A percentile compares a stretch with the other conserved stretches of the same genome.
These are phyloP conservation scores for Leptographium wingfieldii DNA, from an alignment of 2,329 filamentous ascomycete genomes.

Conservation along the genomic window DNA sequence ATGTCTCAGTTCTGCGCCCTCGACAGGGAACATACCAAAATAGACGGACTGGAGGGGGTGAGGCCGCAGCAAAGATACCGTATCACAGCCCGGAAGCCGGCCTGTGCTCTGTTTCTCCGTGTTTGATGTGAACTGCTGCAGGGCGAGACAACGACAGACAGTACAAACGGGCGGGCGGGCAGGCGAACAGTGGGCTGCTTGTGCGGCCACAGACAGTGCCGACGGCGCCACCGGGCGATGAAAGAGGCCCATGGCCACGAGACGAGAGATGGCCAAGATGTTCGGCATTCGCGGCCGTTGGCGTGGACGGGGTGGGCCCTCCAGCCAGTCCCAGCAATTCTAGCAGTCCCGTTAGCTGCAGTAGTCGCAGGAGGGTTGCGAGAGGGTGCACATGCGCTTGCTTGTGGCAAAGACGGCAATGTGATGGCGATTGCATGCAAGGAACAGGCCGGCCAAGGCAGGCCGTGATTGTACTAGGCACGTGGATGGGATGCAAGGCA, in stretches of 20 bases:
- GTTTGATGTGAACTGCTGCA: neutral
- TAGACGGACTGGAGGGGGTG: neutral
- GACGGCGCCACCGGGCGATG: neutral
- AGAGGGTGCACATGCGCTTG: neutral
- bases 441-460: neutral
- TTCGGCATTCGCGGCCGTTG: neutral
- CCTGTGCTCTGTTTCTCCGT: neutral
- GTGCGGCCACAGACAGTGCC: neutral
- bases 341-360: neutral
- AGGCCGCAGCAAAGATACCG: neutral
- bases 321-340: neutral
- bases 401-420: neutral
- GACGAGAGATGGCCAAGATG: neutral
- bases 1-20: conserved; percentile 30
- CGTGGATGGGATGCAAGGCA: neutral
- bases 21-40: neutral
- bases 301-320: neutral
- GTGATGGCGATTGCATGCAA: neutral
- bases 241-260: neutral
- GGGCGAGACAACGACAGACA: neutral
- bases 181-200: neutral
- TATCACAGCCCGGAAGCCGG: neutral
- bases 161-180: neutral
- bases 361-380: neutral
- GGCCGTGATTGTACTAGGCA: neutral